Evolutionary conservation across 1,284 basidiomycete genomes (phyloP).

Genomic region (Puccinia polysora): DNA sequence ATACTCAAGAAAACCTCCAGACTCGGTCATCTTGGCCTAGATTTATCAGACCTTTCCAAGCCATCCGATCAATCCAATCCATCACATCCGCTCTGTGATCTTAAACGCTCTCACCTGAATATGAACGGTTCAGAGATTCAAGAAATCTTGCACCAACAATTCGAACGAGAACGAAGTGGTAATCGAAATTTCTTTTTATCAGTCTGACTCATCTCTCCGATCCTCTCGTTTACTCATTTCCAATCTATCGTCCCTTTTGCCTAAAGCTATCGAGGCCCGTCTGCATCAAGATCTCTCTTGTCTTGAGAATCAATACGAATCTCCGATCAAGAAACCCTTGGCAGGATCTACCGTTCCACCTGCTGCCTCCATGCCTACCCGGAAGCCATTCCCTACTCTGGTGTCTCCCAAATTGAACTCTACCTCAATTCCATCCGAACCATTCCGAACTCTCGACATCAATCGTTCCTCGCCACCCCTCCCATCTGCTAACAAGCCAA

Average conservation of each 20-base stretch:
- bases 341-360: neutral
- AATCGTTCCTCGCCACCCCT: neutral
- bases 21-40: conserved; percentile 1
- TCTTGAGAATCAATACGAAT: conserved; percentile 24
- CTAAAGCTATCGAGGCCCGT: conserved; percentile 13
- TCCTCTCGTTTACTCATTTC: neutral
- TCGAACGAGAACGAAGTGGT: conserved; percentile 19
- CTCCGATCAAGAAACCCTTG: conserved; percentile 19
- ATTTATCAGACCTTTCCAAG: neutral
- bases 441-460: neutral
- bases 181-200: neutral
- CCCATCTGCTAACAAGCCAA: neutral
- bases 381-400: conserved; percentile 1
- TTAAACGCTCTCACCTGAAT: conserved; percentile 29
- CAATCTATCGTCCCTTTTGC: neutral
- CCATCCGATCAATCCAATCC: neutral
- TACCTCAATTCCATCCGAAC: neutral
- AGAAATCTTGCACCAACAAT: conserved; percentile 17
- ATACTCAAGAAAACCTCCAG: conserved; percentile 31
- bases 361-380: neutral
- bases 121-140: conserved; percentile 22
- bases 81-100: conserved; percentile 1
- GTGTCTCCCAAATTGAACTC: neutral
- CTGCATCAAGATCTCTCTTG: conserved; percentile 17
- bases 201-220: neutral